A percentile compares a stretch with the other conserved stretches of the same genome.
Conservation (phyloP, 129 eudicot species). For the Tanacetum coccineum region DNA sequence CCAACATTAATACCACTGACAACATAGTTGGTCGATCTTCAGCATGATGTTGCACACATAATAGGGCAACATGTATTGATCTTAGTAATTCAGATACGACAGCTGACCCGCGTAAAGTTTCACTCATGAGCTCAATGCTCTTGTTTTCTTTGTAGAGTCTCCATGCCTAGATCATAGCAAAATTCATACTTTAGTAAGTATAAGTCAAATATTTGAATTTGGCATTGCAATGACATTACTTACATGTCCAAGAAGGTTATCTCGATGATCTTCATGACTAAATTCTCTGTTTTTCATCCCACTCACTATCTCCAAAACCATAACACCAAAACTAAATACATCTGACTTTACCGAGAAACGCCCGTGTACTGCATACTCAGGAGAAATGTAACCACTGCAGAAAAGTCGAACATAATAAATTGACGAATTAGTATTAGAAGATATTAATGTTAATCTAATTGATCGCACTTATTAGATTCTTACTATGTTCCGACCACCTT, state of each 20-base stretch:
- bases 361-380: constrained; percentile 32
- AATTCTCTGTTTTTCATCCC: constrained; percentile 35
- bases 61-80: constrained; percentile 33
- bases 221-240: constrained; percentile 2
- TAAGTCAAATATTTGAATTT: not conserved
- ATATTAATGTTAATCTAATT: not conserved
- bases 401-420: not conserved
- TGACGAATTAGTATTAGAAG: not conserved
- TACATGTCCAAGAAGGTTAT: constrained; percentile 53
- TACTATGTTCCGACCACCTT: constrained; percentile 47
- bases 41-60: constrained; percentile 47
- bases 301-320: constrained; percentile 31
- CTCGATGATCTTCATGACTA: constrained; percentile 16
- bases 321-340: constrained; percentile 34
- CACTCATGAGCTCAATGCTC: constrained; percentile 12
- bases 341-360: constrained; percentile 32
- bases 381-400: constrained; percentile 31
- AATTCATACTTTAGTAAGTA: not conserved
- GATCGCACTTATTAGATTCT: constrained; percentile 3
- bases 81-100: not conserved
- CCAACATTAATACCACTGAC: constrained; percentile 27
- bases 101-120: not conserved
- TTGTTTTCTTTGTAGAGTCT: constrained; percentile 21
- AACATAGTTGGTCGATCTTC: constrained; percentile 41
- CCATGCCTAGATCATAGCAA: constrained; percentile 27